Conservation (phyloP, 2,329 filamentous ascomycete species). For the Epichloe sylvatica region DNA sequence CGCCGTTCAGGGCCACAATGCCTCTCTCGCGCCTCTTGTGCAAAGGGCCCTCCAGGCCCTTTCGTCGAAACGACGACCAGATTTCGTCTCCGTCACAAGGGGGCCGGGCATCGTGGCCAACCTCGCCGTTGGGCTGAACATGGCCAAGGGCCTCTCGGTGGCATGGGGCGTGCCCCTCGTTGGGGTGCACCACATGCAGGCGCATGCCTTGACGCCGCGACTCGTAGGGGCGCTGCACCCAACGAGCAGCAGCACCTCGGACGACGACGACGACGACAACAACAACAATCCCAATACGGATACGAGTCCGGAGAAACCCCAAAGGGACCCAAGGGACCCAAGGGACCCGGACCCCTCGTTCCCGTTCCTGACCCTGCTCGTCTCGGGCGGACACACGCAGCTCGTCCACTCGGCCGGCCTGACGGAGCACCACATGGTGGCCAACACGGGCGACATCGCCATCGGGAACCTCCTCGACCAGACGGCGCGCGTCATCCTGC, state of each 20-base stretch:
- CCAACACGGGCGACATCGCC: conserved; percentile 64
- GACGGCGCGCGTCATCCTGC: conserved; percentile 62
- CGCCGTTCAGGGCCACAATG: conserved; percentile 63
- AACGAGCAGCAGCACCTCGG: neutral
- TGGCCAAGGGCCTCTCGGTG: conserved; percentile 73
- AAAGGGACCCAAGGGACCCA: too few species aligned
- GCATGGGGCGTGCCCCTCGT: conserved; percentile 74
- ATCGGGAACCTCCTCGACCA: conserved; percentile 87
- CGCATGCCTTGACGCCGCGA: conserved; percentile 78
- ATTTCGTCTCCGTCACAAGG: conserved; percentile 79
- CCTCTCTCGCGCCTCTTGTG: conserved; percentile 54
- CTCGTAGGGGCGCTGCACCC: conserved; percentile 48
- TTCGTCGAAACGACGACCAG: conserved; percentile 42
- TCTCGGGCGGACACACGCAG: conserved; percentile 85
- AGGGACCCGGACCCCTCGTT: conserved; percentile 40
- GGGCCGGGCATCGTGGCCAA: conserved; percentile 81
- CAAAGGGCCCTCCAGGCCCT: conserved; percentile 39
- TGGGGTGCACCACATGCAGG: conserved; percentile 96
- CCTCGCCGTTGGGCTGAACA: conserved; percentile 63
- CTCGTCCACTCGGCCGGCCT: conserved; percentile 61
- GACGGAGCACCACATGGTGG: conserved; percentile 58
- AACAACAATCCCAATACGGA: too few species aligned
- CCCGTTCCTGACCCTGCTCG: conserved; percentile 77
- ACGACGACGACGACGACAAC: too few species aligned
- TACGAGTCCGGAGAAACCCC: too few species aligned